These are phyloP conservation scores for Coemansia reversa DNA, from an alignment of 192 early-diverging fungal genomes.

Conservation along the genomic window DNA sequence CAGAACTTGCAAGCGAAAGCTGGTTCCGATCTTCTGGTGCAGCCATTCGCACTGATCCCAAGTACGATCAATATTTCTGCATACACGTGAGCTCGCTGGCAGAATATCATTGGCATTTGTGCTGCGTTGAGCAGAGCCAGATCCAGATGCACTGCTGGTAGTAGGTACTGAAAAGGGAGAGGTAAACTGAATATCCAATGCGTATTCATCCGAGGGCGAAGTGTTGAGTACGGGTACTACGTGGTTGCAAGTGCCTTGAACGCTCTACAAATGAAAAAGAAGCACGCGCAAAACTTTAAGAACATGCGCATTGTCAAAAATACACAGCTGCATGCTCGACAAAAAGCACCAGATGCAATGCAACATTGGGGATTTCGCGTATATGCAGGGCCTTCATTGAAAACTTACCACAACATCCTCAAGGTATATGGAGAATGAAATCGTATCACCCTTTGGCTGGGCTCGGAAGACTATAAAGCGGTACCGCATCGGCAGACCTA, in stretches of 20 bases:
- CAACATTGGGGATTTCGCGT: background rate
- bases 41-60: constrained; percentile 55
- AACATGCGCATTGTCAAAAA: background rate
- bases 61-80: constrained; percentile 42
- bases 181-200: constrained; percentile 3
- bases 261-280: constrained; percentile 9
- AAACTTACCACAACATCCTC: constrained; percentile 34
- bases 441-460: constrained; percentile 38
- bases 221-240: constrained; percentile 1
- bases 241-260: background rate
- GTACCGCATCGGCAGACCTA: constrained; percentile 37
- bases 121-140: background rate
- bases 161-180: constrained; percentile 15
- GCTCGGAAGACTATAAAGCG: constrained; percentile 55
- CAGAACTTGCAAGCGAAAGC: constrained; percentile 45
- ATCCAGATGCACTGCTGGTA: background rate
- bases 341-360: background rate
- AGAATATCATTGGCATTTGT: background rate
- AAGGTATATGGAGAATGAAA: constrained; percentile 42
- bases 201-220: constrained; percentile 33
- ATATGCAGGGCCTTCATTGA: background rate
- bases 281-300: constrained; percentile 5
- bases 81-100: constrained; percentile 8
- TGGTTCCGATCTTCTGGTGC: constrained; percentile 32
- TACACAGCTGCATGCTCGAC: background rate